Evolutionary conservation across 352 stramenopile genomes (phyloP).

Genomic region (Phytophthora macrochlamydospora): DNA sequence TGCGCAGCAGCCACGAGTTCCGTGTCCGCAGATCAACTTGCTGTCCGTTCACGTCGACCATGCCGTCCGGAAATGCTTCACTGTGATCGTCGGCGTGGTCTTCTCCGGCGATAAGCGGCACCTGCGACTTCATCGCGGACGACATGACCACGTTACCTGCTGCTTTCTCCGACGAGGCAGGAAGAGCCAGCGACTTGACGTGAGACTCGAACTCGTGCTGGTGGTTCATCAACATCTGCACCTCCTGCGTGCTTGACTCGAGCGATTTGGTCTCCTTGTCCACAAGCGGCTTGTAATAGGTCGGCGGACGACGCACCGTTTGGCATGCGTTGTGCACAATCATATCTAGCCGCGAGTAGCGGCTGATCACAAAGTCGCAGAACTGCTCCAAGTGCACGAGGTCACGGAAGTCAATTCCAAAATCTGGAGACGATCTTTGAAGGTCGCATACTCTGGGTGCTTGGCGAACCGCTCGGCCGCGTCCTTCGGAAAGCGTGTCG

Average conservation of each 20-base stretch:
- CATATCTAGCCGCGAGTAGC: slow-evolving; percentile 93
- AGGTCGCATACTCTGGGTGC: slow-evolving; percentile 93
- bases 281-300: slow-evolving; percentile 94
- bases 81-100: slow-evolving; percentile 64
- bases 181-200: slow-evolving; percentile 63
- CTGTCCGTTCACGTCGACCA: slow-evolving; percentile 96
- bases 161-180: slow-evolving; percentile 28
- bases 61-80: slow-evolving; percentile 67
- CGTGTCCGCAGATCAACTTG: slow-evolving; percentile 94
- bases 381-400: slow-evolving; percentile 96
- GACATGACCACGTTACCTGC: slow-evolving; percentile 52
- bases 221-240: slow-evolving; percentile 79
- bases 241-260: slow-evolving; percentile 47
- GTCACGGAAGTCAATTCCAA: slow-evolving; percentile 96
- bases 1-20: slow-evolving; percentile 96
- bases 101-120: slow-evolving; percentile 79
- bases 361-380: slow-evolving; percentile 82
- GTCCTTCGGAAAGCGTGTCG: slow-evolving; percentile 95
- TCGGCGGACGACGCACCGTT: slow-evolving; percentile 93
- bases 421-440: slow-evolving; percentile 94
- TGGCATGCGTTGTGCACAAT: slow-evolving; percentile 99
- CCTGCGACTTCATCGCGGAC: slow-evolving; percentile 85
- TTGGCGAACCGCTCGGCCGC: slow-evolving; percentile 89
- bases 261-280: slow-evolving; percentile 83
- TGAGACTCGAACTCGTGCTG: slow-evolving; percentile 80